These are phyloP conservation scores for Polymyxa betae DNA, from an alignment of 208 protist genomes.

Conservation along the genomic window DNA sequence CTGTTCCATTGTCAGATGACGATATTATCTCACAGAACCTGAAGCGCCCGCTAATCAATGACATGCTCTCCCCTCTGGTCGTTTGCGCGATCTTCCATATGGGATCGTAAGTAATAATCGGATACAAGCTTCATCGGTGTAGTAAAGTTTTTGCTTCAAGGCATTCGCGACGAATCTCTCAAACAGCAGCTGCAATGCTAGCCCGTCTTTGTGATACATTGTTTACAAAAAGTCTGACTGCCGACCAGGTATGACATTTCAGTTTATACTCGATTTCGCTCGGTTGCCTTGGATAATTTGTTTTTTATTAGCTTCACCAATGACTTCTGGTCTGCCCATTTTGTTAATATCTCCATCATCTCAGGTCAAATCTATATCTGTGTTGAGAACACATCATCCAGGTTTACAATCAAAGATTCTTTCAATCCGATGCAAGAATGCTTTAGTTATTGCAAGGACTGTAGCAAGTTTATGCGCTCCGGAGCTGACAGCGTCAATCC, in stretches of 20 bases:
- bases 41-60: constrained; percentile 27
- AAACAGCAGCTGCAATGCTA: constrained; percentile 37
- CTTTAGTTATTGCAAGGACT: constrained; percentile 31
- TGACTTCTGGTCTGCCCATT: too few relatives aligned
- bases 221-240: background rate
- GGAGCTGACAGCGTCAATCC: constrained; percentile 13
- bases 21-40: background rate
- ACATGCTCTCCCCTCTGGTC: constrained; percentile 1
- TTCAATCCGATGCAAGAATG: constrained; percentile 47
- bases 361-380: background rate
- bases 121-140: background rate
- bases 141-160: background rate
- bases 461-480: background rate
- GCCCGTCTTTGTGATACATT: constrained; percentile 39
- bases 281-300: background rate
- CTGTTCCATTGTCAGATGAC: background rate
- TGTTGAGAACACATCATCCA: constrained; percentile 16
- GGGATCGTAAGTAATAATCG: background rate
- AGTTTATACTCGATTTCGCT: too few relatives aligned
- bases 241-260: background rate
- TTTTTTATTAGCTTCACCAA: too few relatives aligned
- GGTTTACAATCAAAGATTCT: background rate
- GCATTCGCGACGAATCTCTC: background rate
- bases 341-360: too few relatives aligned
- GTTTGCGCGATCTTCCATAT: constrained; percentile 35